Percentiles rank a stretch among this genome's conserved stretches.
These are phyloP conservation scores for Drosera capensis DNA, from an alignment of 148 eudicot species.

Conservation along the genomic window DNA sequence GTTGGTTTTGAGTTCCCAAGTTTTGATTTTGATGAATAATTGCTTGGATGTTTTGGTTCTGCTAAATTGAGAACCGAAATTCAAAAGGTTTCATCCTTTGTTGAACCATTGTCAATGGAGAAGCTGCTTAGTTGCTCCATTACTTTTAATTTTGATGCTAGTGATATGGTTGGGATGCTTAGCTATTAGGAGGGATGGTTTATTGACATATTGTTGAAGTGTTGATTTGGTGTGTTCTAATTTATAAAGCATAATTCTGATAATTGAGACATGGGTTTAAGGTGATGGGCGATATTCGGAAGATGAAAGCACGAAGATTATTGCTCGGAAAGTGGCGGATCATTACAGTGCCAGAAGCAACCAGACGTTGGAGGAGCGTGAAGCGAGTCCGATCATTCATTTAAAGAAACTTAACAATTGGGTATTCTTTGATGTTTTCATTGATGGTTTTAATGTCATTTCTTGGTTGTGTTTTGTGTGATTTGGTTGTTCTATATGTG, in stretches of 20 bases:
- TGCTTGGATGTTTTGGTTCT: too few relatives aligned
- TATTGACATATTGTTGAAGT: not conserved
- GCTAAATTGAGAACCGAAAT: too few relatives aligned
- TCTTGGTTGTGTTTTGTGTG: not conserved
- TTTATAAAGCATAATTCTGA: too few relatives aligned
- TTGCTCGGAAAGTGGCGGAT: conserved; percentile 84
- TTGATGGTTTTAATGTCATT: not conserved
- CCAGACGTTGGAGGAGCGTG: conserved; percentile 90
- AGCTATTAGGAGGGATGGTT: too few relatives aligned
- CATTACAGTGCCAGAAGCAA: conserved; percentile 96
- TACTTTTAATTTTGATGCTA: too few relatives aligned
- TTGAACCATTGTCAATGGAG: too few relatives aligned
- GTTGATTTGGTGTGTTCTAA: not conserved
- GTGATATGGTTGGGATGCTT: too few relatives aligned
- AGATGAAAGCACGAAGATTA: conserved; percentile 51
- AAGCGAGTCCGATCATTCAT: conserved; percentile 95
- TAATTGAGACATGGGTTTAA: conserved; percentile 9
- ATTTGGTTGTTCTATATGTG: conserved; percentile 3
- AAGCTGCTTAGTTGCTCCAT: too few relatives aligned
- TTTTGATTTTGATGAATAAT: too few relatives aligned
- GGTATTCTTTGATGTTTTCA: conserved; percentile 25
- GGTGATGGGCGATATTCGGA: conserved; percentile 49
- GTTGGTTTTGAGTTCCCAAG: too few relatives aligned
- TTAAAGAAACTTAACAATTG: conserved; percentile 95
- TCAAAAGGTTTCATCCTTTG: too few relatives aligned